Percentiles rank a stretch among this genome's conserved stretches.
These are phyloP conservation scores for Fusarium xyrophilum DNA, from an alignment of 2,329 filamentous ascomycete genomes.

Conservation along the genomic window DNA sequence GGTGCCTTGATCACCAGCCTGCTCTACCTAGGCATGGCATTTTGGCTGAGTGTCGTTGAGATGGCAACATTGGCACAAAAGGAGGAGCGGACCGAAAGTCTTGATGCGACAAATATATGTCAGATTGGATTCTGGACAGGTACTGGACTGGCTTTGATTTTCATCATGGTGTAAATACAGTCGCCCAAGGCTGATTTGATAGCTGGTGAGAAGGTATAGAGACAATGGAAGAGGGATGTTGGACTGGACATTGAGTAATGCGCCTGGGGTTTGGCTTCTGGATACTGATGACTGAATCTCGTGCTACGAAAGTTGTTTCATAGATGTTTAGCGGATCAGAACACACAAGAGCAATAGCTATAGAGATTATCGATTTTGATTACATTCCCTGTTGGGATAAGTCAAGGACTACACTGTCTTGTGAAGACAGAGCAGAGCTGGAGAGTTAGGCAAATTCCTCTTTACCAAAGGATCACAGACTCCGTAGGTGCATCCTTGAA, in stretches of 20 bases:
- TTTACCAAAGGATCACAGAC: not conserved
- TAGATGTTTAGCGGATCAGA: too few species aligned
- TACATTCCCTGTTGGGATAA: too few species aligned
- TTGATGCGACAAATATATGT: conserved; percentile 61
- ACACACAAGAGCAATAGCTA: too few species aligned
- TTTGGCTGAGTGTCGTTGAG: conserved; percentile 75
- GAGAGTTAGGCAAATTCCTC: too few species aligned
- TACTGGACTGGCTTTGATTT: conserved; percentile 61
- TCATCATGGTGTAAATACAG: conserved; percentile 63
- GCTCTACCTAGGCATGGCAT: conserved; percentile 74
- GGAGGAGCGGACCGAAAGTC: conserved; percentile 31
- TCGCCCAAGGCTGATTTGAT: conserved; percentile 64
- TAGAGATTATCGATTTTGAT: too few species aligned
- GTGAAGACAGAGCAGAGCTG: not conserved
- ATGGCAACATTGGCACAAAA: conserved; percentile 62
- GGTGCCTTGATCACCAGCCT: conserved; percentile 66
- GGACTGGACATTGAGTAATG: not conserved
- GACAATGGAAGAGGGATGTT: conserved; percentile 5
- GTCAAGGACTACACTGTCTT: not conserved
- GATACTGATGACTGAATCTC: not conserved
- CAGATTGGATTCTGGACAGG: conserved; percentile 72
- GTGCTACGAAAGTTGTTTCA: not conserved
- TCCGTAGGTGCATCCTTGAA: not conserved
- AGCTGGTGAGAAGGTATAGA: conserved; percentile 59
- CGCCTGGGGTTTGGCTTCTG: fast-evolving